Evolutionary conservation across 805 yeast genomes (phyloP).

Genomic region (Candida chauliodis): DNA sequence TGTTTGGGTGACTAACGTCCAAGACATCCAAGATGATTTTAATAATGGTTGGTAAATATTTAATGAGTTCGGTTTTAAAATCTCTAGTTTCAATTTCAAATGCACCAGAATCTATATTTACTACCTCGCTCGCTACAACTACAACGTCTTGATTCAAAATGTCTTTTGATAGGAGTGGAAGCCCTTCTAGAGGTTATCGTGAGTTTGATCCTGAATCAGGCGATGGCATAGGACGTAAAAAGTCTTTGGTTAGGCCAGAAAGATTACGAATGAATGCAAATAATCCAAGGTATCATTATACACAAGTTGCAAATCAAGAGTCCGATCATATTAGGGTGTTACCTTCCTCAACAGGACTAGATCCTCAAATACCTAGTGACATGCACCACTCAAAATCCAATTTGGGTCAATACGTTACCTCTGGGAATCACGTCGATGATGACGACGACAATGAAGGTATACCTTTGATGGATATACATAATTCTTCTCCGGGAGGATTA

Average conservation of each 20-base stretch:
- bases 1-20: no score
- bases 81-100: no score
- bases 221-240: slow-evolving; percentile 45
- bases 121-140: no score
- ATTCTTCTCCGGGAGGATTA: slow-evolving; percentile 8
- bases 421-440: background rate
- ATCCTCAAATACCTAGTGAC: slow-evolving; percentile 36
- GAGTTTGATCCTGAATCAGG: slow-evolving; percentile 44
- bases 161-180: slow-evolving; percentile 6
- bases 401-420: background rate
- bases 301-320: slow-evolving; percentile 68
- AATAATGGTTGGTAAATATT: no score
- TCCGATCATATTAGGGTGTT: slow-evolving; percentile 57
- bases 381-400: slow-evolving; percentile 9
- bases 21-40: no score
- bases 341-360: slow-evolving; percentile 72
- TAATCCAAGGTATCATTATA: slow-evolving; percentile 75
- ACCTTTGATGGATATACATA: slow-evolving; percentile 39
- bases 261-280: slow-evolving; percentile 62
- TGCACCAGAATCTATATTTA: no score
- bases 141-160: background rate
- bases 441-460: slow-evolving; percentile 35
- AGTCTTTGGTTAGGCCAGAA: slow-evolving; percentile 82
- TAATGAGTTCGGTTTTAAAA: no score
- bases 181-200: slow-evolving; percentile 22